phyloP scores from a whole-genome alignment of 106 monocot genomes.

The Allium fistulosum region DNA sequence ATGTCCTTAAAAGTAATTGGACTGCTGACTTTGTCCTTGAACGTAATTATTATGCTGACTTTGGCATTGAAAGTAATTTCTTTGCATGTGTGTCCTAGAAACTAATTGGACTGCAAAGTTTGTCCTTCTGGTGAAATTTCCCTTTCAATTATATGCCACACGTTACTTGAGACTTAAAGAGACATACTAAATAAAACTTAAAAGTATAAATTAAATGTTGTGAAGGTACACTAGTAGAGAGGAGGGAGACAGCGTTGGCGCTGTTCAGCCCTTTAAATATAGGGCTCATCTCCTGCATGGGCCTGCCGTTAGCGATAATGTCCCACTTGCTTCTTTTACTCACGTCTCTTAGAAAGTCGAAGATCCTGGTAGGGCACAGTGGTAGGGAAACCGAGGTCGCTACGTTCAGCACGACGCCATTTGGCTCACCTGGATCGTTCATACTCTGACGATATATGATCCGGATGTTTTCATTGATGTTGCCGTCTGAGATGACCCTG shows the following conservation, averaged over 20 bases:
- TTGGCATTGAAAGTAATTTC: too few relatives aligned
- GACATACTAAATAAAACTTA: background rate
- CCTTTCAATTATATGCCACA: too few relatives aligned
- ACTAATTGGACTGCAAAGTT: too few relatives aligned
- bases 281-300: slow-evolving; percentile 69
- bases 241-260: slow-evolving; percentile 68
- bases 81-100: too few relatives aligned
- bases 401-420: slow-evolving; percentile 53
- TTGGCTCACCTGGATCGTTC: slow-evolving; percentile 51
- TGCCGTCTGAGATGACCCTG: slow-evolving; percentile 10
- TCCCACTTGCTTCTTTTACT: slow-evolving; percentile 57
- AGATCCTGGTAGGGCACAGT: slow-evolving; percentile 33
- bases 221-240: slow-evolving; percentile 2
- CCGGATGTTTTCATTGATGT: slow-evolving; percentile 42
- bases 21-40: too few relatives aligned
- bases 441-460: slow-evolving; percentile 57
- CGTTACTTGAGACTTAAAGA: background rate
- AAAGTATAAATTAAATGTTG: background rate
- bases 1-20: too few relatives aligned
- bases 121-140: too few relatives aligned
- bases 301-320: slow-evolving; percentile 64
- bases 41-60: too few relatives aligned
- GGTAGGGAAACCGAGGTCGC: slow-evolving; percentile 61
- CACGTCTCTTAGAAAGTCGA: slow-evolving; percentile 59
- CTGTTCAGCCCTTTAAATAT: slow-evolving; percentile 60